Evolutionary conservation across 371 early-diverging fungal genomes (phyloP).

Genomic region (Phascolomyces articulosus): DNA sequence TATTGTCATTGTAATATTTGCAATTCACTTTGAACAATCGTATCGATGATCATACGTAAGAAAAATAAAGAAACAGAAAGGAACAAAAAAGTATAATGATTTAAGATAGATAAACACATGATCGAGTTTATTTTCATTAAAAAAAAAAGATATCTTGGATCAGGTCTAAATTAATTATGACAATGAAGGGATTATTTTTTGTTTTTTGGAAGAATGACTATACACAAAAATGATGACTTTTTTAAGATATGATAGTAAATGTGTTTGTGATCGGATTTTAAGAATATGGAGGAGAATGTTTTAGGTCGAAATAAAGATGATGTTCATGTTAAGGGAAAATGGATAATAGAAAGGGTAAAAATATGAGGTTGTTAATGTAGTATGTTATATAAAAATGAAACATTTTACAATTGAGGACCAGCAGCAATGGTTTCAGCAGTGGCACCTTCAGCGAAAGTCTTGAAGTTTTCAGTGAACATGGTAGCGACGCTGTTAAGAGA

Average conservation of each 20-base stretch:
- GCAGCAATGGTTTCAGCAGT: constrained; percentile 78
- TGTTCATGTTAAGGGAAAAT: not conserved
- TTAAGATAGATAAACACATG: not conserved
- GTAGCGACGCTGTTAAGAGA: constrained; percentile 78
- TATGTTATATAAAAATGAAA: not conserved
- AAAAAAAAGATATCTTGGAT: too few species aligned
- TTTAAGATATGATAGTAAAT: not conserved
- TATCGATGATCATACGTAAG: too few species aligned
- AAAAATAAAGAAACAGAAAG: too few species aligned
- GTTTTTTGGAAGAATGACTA: not conserved
- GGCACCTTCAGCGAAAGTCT: constrained; percentile 83
- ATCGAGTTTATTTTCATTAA: not conserved
- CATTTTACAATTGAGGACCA: constrained; percentile 56
- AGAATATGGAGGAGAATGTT: too few species aligned
- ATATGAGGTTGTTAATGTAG: too few species aligned
- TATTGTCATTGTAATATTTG: too few species aligned
- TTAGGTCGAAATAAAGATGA: not conserved
- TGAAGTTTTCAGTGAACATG: constrained; percentile 92
- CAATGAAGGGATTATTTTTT: not conserved
- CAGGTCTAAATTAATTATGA: not conserved
- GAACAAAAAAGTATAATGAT: too few species aligned
- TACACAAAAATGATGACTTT: not conserved
- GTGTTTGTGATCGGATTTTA: not conserved
- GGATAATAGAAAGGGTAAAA: not conserved
- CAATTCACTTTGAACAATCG: too few species aligned